phyloP scores from a whole-genome alignment of 208 protist species.

The Acanthamoeba castellanii region DNA sequence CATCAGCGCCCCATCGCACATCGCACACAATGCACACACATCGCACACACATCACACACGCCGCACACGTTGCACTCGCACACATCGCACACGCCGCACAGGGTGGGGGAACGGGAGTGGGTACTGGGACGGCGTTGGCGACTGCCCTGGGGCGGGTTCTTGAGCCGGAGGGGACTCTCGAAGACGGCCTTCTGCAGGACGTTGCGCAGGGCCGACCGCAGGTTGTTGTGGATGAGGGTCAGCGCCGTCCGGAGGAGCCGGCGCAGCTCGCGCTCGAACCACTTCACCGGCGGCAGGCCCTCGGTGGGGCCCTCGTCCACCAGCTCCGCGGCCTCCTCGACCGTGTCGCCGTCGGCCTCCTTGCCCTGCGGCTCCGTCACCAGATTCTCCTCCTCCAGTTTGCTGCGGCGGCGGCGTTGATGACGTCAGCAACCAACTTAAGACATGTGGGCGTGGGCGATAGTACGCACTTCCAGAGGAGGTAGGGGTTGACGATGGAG shows the following conservation, averaged over 20 bases:
- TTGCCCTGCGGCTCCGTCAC: conserved; percentile 47
- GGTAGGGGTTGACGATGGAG: conserved; percentile 59
- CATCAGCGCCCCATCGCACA: too few relatives aligned
- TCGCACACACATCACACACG: too few relatives aligned
- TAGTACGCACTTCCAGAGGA: conserved; percentile 1
- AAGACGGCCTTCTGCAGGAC: conserved; percentile 55
- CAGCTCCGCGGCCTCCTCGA: not conserved
- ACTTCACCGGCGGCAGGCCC: conserved; percentile 55
- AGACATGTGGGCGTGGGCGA: not conserved
- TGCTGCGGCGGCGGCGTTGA: not conserved
- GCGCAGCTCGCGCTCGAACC: conserved; percentile 52
- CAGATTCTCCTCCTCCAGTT: conserved; percentile 63
- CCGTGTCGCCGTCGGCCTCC: not conserved
- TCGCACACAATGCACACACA: not conserved
- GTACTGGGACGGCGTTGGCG: not conserved
- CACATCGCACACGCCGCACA: too few relatives aligned
- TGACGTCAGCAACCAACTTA: not conserved
- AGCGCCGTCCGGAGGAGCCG: conserved; percentile 33
- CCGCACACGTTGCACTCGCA: too few relatives aligned
- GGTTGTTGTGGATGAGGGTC: conserved; percentile 53
- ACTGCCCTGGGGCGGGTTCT: not conserved
- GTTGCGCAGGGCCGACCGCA: conserved; percentile 29
- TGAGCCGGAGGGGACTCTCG: conserved; percentile 31
- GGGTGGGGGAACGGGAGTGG: not conserved
- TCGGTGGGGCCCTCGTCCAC: conserved; percentile 42